These are phyloP conservation scores for Botrytis deweyae DNA, from an alignment of 2,329 filamentous ascomycete species.

Conservation along the genomic window DNA sequence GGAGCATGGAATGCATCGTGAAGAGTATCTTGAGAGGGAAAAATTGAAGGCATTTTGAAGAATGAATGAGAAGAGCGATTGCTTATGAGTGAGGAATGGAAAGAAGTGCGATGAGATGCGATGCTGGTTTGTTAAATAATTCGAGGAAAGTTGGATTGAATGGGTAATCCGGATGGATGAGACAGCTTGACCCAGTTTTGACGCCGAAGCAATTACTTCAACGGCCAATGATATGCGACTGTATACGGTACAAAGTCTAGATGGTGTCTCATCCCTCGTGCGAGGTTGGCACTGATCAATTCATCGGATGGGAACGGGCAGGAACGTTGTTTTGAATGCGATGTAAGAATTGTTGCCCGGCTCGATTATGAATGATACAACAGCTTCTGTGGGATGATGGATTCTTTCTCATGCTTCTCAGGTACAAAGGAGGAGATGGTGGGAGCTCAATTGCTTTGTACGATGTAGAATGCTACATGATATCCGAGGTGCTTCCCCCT, in stretches of 20 bases:
- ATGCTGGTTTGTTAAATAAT: not conserved
- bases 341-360: not conserved
- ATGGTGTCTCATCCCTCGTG: not conserved
- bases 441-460: not conserved
- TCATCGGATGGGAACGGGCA: not conserved
- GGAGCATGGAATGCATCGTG: conserved; percentile 54
- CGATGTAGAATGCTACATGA: not conserved
- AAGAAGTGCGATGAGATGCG: not conserved
- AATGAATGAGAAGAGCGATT: not conserved
- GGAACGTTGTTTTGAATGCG: not conserved
- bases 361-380: not conserved
- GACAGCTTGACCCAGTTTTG: not conserved
- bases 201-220: not conserved
- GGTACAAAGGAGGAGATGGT: not conserved
- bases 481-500: not conserved
- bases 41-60: conserved; percentile 24
- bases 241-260: conserved; percentile 10
- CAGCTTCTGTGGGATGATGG: not conserved
- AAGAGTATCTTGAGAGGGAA: conserved; percentile 45
- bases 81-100: not conserved
- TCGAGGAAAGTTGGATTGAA: not conserved
- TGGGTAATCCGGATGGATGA: conserved; percentile 1
- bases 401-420: not conserved
- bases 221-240: not conserved
- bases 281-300: conserved; percentile 1